Conservation (phyloP, 495 filamentous ascomycete species). For the Hypoxylon lienhwacheense region DNA sequence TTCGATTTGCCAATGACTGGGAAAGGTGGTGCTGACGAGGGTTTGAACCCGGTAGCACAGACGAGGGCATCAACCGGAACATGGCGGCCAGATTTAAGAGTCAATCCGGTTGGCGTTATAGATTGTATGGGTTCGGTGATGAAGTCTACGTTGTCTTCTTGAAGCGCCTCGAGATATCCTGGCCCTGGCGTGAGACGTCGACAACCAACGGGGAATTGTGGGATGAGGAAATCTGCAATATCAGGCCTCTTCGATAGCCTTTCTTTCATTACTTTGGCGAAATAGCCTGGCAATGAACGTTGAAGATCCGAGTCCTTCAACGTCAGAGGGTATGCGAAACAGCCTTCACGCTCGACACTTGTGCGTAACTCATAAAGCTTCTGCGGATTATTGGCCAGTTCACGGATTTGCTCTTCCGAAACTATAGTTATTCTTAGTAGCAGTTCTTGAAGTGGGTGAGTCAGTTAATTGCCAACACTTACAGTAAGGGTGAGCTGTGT, state of each 20-base stretch:
- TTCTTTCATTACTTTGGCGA: constrained; percentile 38
- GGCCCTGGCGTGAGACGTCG: constrained; percentile 71
- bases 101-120: constrained; percentile 56
- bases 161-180: constrained; percentile 70
- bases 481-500: constrained; percentile 43
- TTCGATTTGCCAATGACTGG: constrained; percentile 55
- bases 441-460: background rate
- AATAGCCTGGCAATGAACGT: constrained; percentile 22
- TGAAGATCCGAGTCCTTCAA: constrained; percentile 42
- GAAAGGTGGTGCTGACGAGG: constrained; percentile 62
- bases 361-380: constrained; percentile 44
- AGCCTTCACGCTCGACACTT: constrained; percentile 45
- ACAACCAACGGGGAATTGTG: constrained; percentile 68
- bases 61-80: constrained; percentile 57
- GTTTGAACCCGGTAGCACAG: constrained; percentile 70
- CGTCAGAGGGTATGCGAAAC: constrained; percentile 44
- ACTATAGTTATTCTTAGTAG: constrained; percentile 36
- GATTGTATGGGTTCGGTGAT: constrained; percentile 56
- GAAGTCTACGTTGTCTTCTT: constrained; percentile 63
- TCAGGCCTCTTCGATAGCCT: constrained; percentile 42
- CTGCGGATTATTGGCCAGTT: constrained; percentile 38
- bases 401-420: constrained; percentile 39
- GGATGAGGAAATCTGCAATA: constrained; percentile 46
- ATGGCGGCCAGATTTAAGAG: constrained; percentile 50
- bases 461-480: constrained; percentile 10